Base-by-base conservation (phyloP, 495 filamentous ascomycete genomes). In the Hapsidospora chrysogenum region DNA sequence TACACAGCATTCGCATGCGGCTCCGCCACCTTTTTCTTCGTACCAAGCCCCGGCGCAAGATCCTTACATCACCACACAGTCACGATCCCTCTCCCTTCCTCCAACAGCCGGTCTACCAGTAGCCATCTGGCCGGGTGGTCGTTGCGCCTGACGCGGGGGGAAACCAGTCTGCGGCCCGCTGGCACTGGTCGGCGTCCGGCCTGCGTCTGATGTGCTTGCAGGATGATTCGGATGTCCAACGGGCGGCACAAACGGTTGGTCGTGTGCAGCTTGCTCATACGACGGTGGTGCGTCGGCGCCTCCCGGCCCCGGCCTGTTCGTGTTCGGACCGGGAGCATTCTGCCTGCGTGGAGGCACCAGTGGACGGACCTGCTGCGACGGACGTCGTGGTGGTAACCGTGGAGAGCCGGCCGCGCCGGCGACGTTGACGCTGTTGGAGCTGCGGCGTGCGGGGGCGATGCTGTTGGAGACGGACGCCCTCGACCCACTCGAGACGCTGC, bases 211-310 rank as follows among this genome's bases (percentile, higher is more conserved):
- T 16, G 43, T 60, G 35, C 63, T 63, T n/a, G 46, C 46, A 25
- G 71, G 64, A 46, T 64, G 63, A 18, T 59, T 62, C 0, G 79
- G 70, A 39, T 72, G 68, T 13, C 68, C 61, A 15, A 55, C 49
- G 0, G 78, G 75, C 3, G 77, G 74, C 9, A 72, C 56, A 41
- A 83, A 85, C 4, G 67, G 64, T 5, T 62, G 66, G 32, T 65
- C 63, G 20, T 63, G 70, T 0, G 79, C 68, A 6, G 80, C 78
- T 58, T 86, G 78, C 54, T 89, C 84, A 49, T 92, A 92, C 10
- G 70, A 75, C 4, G 84, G 84, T 9, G 81, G 83, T 3, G 79
- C 75, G 1, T 67, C 72, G 31, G 33, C 17, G 76, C 70, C 3
- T 70, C 62, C 4, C 58, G 65, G n/a, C 63, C 58, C 14, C 66